Percentiles rank a stretch among this genome's conserved stretches.
Conservation (phyloP, 202 grass and related monocot genomes). For the Schoenoplectus tabernaemontani region DNA sequence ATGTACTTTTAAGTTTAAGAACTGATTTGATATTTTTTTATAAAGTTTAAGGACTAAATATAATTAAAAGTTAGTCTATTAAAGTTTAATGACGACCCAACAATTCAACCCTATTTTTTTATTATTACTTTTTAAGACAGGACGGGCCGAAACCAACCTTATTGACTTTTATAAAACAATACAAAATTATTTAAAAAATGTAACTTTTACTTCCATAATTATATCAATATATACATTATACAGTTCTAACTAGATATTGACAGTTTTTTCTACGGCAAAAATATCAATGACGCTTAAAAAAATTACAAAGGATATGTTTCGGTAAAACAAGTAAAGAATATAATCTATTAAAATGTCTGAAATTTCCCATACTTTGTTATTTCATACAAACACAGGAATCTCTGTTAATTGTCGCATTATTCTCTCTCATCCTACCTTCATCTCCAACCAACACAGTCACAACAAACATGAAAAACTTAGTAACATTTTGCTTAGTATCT, state of each 20-base stretch:
- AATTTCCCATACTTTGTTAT: not conserved
- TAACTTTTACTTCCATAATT: not conserved
- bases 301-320: not conserved
- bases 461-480: constrained; percentile 13
- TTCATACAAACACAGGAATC: not conserved
- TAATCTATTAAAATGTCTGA: not conserved
- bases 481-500: constrained; percentile 1
- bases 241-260: not conserved
- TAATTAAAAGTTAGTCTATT: no score
- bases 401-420: not conserved
- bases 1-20: no score
- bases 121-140: not conserved
- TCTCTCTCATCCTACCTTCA: not conserved
- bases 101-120: not conserved
- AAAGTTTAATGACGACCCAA: not conserved
- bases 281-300: not conserved
- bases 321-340: not conserved
- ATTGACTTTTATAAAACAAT: not conserved
- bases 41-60: no score
- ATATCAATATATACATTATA: not conserved
- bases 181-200: not conserved
- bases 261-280: not conserved
- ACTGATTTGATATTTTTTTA: no score
- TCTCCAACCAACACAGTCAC: not conserved
- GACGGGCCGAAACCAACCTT: not conserved